Conservation (phyloP, 129 eudicot genomes). For the Flaveria ramosissima region DNA sequence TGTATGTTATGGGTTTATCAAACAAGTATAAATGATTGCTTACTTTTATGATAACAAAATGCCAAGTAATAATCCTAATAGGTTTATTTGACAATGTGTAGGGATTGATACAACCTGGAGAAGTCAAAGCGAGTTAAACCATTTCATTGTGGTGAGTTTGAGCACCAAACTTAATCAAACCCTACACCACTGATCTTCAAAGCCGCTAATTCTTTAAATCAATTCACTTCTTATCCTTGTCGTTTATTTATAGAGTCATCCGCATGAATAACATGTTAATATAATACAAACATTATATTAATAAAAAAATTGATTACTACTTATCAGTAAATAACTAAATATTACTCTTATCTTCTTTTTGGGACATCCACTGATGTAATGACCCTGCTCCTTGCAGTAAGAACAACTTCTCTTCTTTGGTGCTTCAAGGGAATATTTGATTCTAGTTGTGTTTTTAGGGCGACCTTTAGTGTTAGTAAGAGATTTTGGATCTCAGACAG, state of each 20-base stretch:
- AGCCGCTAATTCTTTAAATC: too few species aligned
- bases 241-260: not conserved
- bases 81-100: too few species aligned
- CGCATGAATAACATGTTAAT: not conserved
- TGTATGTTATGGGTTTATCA: too few species aligned
- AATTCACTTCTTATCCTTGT: not conserved
- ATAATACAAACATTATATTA: too few species aligned
- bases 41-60: too few species aligned
- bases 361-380: not conserved
- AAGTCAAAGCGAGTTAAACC: too few species aligned
- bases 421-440: not conserved
- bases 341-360: not conserved
- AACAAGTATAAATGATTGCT: too few species aligned
- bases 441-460: not conserved
- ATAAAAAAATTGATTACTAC: too few species aligned
- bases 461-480: not conserved
- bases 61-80: too few species aligned
- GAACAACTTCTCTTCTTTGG: slow-evolving; percentile 4
- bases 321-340: not conserved
- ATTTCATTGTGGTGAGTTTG: too few species aligned
- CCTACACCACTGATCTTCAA: not conserved
- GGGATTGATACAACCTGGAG: too few species aligned
- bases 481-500: not conserved
- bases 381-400: not conserved
- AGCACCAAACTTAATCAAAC: too few species aligned